Base-by-base conservation (phyloP, 345 rosid genomes). In the Adansonia digitata region DNA sequence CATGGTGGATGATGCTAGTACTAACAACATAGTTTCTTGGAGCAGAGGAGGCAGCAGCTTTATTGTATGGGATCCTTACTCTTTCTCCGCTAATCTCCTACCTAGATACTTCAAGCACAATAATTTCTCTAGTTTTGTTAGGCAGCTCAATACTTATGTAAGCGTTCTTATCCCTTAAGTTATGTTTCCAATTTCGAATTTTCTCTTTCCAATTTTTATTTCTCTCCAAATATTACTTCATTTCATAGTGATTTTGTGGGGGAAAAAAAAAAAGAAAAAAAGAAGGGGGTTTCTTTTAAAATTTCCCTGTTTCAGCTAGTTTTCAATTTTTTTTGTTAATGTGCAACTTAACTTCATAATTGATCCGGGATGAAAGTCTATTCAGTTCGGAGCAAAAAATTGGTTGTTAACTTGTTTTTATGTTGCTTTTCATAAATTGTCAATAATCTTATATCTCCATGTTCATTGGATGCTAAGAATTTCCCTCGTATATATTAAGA, bases 141-240 rank as follows among this genome's bases (percentile, higher is more conserved):
- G 97, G 73, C 97, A 94, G 74, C 88, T 94, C 39, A 92, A 94
- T 69, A 94, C 97, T 76, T 94, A 94, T 56, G 97, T 92, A 78
- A 82, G 97, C 81, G 17, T 22, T 53, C 22, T 59, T 62, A 5
- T 35, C 17, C 55, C 42, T 34, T 12, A 37, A 45, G 0, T 18
- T 35, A 22, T 22, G 43, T 31, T 60, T 22, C 24, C 27, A 9
- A 40, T 72, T 72, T 43, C 9, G 40, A 59, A 43, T 42, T 49
- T 14, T 13, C 60, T n/a, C 17, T 64, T 67, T 37, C 39, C 43
- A 0, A 52, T 0, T 64, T 40, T 37, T 20, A 10, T 22, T 42
- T 40, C 14, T 45, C 12, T n/a, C 18, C 17, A 69, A 49, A 48
- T 48, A 27, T 27, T 26, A 56, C 13, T 24, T 13, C 62, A 10